Evolutionary conservation across 768 basidiomycete genomes (phyloP), one percentile per base, ranked within the genome.

Genomic region (Boletus rubropictus): DNA sequence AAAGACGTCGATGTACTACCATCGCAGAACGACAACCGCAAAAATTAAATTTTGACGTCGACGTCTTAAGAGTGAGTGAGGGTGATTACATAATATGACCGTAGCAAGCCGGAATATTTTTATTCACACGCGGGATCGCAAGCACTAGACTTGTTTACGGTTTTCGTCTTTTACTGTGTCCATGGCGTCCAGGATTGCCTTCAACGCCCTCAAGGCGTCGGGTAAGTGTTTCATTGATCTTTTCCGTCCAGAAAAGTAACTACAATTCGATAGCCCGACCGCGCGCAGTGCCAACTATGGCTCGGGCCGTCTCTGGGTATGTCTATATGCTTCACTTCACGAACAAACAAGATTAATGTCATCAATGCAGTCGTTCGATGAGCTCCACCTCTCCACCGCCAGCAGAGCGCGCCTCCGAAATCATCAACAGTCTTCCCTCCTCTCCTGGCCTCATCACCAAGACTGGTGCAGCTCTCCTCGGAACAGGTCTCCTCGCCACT

Each of bases 371-470:
- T 59, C 86, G 83, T 49, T 70, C 81, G 15, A 78, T 86, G 76
- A 75, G 84, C 53, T 74, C 79, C 36, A 76, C 73, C 56, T 77
- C 81, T 39, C 83, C 77, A 11, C 85, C 88, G 15, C 89, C 91
- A 42, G 77, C 82, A 15, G 83, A 96, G 72, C 87, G 86, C 59
- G 95, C 95, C 34, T 81, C 85, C 25, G 83, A 94, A 63, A 79
- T 98, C 59, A 84, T 99, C 60, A 83, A 95, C 71, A 85, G 81
- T 64, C 75, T 89, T 35, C 89, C 88, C 17, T 88, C 81, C 48
- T 93, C 82, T 58, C 91, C 80, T 21, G 84, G 82, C 64, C 77
- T 96, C 69, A 77, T 94, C 75, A 91, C 92, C 66, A 99, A 99
- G 76, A 94, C 93, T 37, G 92, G 93, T 52, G 81, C 88, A 43